These are phyloP conservation scores for Aspergillus tanneri DNA, from an alignment of 2,329 filamentous ascomycete genomes.

Conservation along the genomic window DNA sequence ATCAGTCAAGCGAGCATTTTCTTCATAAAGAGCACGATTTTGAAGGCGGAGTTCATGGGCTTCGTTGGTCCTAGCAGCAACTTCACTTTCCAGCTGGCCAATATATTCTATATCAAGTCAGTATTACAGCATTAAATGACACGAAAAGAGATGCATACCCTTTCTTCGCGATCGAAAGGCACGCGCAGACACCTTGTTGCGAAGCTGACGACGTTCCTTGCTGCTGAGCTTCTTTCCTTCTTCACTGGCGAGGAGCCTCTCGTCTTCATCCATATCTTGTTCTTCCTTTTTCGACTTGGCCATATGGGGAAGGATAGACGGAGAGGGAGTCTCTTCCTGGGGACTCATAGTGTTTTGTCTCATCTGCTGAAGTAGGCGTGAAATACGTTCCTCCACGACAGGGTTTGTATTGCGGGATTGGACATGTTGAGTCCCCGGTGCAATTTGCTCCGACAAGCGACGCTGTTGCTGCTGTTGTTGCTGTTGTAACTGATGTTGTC, in stretches of 20 bases:
- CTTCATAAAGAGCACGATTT: slow-evolving; percentile 78
- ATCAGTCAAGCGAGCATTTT: slow-evolving; percentile 77
- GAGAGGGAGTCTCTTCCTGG: slow-evolving; percentile 47
- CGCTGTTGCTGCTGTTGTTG: slow-evolving; percentile 26
- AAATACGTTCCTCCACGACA: slow-evolving; percentile 87
- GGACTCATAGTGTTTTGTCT: slow-evolving; percentile 66
- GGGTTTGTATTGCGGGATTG: slow-evolving; percentile 57
- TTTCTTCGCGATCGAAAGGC: slow-evolving; percentile 98
- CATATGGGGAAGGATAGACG: slow-evolving; percentile 59
- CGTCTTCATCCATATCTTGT: slow-evolving; percentile 98
- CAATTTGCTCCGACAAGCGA: slow-evolving; percentile 29
- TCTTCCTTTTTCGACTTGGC: slow-evolving; percentile 84
- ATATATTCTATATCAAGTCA: slow-evolving; percentile 84
- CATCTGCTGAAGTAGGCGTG: slow-evolving; percentile 89
- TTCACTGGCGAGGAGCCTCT: slow-evolving; percentile 88
- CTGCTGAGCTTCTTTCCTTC: slow-evolving; percentile 99
- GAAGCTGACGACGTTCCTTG: slow-evolving; percentile 93
- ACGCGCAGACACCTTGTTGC: slow-evolving; percentile 97
- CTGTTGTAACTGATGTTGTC: slow-evolving; percentile 58
- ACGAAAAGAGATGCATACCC: slow-evolving; percentile 59
- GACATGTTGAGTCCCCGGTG: slow-evolving; percentile 27
- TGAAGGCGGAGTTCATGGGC: slow-evolving; percentile 75
- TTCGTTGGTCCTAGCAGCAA: slow-evolving; percentile 79
- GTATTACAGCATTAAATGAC: slow-evolving; percentile 25
- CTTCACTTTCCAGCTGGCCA: slow-evolving; percentile 84